Evolutionary conservation across 2,329 filamentous ascomycete genomes (phyloP), one percentile per base, ranked within the genome.

Genomic region (Sporothrix schenckii): DNA sequence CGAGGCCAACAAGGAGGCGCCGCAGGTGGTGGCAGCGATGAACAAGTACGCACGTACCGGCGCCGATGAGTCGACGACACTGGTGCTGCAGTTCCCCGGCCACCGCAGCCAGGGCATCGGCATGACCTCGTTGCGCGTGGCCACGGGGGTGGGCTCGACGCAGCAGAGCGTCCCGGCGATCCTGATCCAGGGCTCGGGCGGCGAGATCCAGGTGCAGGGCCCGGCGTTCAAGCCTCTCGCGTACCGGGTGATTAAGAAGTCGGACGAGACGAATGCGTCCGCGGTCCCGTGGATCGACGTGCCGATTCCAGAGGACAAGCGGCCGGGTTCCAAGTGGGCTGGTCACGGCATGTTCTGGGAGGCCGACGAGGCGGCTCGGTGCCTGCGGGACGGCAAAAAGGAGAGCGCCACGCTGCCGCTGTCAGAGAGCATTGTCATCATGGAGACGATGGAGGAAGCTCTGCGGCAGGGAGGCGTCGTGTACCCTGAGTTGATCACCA

Each of bases 261-360:
- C 82, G 27, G 44, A 41, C 30, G n/a, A 21, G 21, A 44, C 11
- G 60, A 65, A 24, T 21, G 27, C 24, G 14, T 30, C 11, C 27
- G 39, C 68, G 24, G 77, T 83, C 39, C 84, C 87, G 75, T 79
- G 83, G 14, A 81, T 88, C 66, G 82, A 86, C 74, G 86, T 82
- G 76, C 84, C 85, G 14, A 83, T 87, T 56, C 86, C 86, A 53
- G 77, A 78, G 69, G 86, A 88, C 75, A 75, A 79, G 30, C 81
- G 80, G 74, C 77, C 80, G 34, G 74, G 77, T 74, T 50, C 34
- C 27, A 47, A n/a, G 14, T 71, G 68, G 69, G 85, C 81, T 81
- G 92, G 92, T 13, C 90, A 92, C 74, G 93, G 92, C 66, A 95
- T 96, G 92, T 95, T 92, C 72, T 83, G 80, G 80, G 83, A 85